These are phyloP conservation scores for Aspergillus japonicus DNA, from an alignment of 2,329 filamentous ascomycete species.

Conservation along the genomic window DNA sequence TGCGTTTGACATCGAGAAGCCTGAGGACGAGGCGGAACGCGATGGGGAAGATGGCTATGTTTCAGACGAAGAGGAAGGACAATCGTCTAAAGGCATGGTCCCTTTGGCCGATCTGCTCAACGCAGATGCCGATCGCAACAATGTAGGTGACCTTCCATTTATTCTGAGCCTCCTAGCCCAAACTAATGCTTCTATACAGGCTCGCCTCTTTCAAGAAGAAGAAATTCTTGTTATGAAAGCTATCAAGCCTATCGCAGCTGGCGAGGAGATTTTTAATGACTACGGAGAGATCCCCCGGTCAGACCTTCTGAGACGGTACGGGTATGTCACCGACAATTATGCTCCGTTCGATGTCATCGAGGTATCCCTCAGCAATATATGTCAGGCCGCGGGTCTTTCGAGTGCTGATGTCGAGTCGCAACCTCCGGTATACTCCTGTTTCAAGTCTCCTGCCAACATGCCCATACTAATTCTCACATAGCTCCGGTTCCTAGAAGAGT, in stretches of 20 bases:
- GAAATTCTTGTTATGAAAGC: constrained; percentile 67
- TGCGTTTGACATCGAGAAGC: constrained; percentile 74
- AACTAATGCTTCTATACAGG: constrained; percentile 33
- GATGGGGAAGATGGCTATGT: constrained; percentile 48
- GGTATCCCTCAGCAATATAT: constrained; percentile 63
- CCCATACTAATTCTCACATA: constrained; percentile 18
- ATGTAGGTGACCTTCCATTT: constrained; percentile 51
- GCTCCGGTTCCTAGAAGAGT: constrained; percentile 60
- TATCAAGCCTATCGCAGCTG: constrained; percentile 64
- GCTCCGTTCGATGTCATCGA: constrained; percentile 80
- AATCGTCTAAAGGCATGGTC: constrained; percentile 77
- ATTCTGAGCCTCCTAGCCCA: neutral
- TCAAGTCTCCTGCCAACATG: neutral
- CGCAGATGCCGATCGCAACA: constrained; percentile 78
- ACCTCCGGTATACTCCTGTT: constrained; percentile 28
- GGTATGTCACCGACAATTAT: constrained; percentile 80
- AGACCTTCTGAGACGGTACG: constrained; percentile 79
- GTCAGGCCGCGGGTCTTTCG: constrained; percentile 36
- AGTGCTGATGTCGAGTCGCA: constrained; percentile 30
- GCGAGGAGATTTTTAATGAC: constrained; percentile 82
- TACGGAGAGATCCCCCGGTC: constrained; percentile 81
- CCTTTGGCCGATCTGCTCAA: constrained; percentile 89
- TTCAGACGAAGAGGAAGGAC: constrained; percentile 66
- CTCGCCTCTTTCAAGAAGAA: constrained; percentile 61
- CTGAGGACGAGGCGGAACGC: constrained; percentile 56